phyloP scores from a whole-genome alignment of 2,329 filamentous ascomycete genomes.

The Septoria linicola region DNA sequence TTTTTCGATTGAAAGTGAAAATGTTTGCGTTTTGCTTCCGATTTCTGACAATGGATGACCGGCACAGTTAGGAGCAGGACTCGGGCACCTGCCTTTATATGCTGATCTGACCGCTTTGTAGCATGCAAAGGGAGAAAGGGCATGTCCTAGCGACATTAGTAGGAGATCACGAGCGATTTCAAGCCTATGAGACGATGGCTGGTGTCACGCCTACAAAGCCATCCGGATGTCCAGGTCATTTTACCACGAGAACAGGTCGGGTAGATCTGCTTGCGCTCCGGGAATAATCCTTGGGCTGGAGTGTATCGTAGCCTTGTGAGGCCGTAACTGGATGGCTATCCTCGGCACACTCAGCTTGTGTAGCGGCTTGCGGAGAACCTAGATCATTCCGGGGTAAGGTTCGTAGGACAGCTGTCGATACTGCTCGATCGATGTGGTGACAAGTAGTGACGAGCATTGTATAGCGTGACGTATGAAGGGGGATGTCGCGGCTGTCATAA shows the following conservation, averaged over 20 bases:
- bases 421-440: constrained; percentile 4
- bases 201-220: constrained; percentile 20
- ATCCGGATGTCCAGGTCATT: constrained; percentile 19
- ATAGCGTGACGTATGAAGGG: constrained; percentile 12
- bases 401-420: not conserved
- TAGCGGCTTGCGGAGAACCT: constrained; percentile 21
- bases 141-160: not conserved
- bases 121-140: not conserved
- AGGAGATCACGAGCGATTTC: constrained; percentile 3
- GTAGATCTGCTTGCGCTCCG: constrained; percentile 11
- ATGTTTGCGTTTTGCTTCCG: no score
- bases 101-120: no score
- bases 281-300: constrained; percentile 15
- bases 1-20: not conserved
- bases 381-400: constrained; percentile 1
- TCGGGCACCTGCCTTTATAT: constrained; percentile 2
- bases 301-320: constrained; percentile 14
- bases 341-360: constrained; percentile 18
- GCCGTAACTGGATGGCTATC: constrained; percentile 21
- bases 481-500: not conserved
- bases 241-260: constrained; percentile 22
- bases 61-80: not conserved
- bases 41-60: not conserved
- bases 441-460: not conserved
- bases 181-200: constrained; percentile 20